Percentiles rank a stretch among this genome's conserved stretches.
Conservation (phyloP, 2,329 filamentous ascomycete species). For the Cytospora mali region DNA sequence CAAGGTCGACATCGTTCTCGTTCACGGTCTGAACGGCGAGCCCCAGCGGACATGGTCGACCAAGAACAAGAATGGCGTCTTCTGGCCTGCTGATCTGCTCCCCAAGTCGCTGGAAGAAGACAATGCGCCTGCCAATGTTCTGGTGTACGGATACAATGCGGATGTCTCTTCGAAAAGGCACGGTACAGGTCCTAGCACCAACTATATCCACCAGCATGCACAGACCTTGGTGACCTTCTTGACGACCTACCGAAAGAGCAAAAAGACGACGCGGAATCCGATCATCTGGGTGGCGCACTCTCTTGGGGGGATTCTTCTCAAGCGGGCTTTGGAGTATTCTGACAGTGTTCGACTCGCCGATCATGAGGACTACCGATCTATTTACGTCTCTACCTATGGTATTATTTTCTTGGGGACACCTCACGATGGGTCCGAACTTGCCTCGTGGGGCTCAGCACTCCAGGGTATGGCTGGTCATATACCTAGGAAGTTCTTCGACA, state of each 20-base stretch:
- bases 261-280: slow-evolving; percentile 60
- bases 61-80: slow-evolving; percentile 44
- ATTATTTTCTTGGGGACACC: slow-evolving; percentile 79
- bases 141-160: slow-evolving; percentile 77
- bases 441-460: slow-evolving; percentile 67
- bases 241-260: slow-evolving; percentile 62
- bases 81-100: slow-evolving; percentile 71
- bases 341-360: slow-evolving; percentile 61
- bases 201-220: slow-evolving; percentile 71
- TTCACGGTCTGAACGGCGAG: slow-evolving; percentile 71
- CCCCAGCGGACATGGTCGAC: slow-evolving; percentile 66
- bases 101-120: slow-evolving; percentile 55
- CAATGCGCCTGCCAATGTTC: slow-evolving; percentile 60
- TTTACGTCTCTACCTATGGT: slow-evolving; percentile 75
- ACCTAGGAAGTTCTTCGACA: slow-evolving; percentile 67
- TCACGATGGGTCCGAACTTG: slow-evolving; percentile 69
- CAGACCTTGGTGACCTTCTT: slow-evolving; percentile 67
- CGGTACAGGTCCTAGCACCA: slow-evolving; percentile 61
- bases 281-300: slow-evolving; percentile 79
- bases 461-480: slow-evolving; percentile 69
- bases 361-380: slow-evolving; percentile 66
- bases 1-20: slow-evolving; percentile 66
- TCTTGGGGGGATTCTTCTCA: slow-evolving; percentile 72
- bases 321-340: slow-evolving; percentile 69
- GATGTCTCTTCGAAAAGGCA: slow-evolving; percentile 58